These are phyloP conservation scores for Cordyceps militaris DNA, from an alignment of 2,329 filamentous ascomycete species.

Conservation along the genomic window DNA sequence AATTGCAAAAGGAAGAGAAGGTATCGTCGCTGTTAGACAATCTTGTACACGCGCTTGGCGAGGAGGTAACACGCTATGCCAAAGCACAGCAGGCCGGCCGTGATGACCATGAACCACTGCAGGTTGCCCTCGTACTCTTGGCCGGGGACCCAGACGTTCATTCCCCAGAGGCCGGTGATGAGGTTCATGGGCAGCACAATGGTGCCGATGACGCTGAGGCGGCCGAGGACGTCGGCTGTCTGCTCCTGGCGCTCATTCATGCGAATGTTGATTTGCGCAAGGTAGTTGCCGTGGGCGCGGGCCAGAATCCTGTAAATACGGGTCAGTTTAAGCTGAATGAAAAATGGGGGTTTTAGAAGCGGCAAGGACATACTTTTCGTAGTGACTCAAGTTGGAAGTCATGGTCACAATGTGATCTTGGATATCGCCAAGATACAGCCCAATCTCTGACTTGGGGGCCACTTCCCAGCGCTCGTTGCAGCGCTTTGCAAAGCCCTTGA, in stretches of 20 bases:
- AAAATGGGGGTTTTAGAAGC: not conserved
- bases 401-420: slow-evolving; percentile 99
- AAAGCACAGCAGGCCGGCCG: slow-evolving; percentile 69
- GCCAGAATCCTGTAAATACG: slow-evolving; percentile 65
- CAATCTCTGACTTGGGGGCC: slow-evolving; percentile 89
- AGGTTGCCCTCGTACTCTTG: slow-evolving; percentile 73
- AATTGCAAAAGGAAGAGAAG: not conserved
- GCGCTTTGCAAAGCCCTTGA: slow-evolving; percentile 96
- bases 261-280: slow-evolving; percentile 97
- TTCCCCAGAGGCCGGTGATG: slow-evolving; percentile 96
- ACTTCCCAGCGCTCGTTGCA: slow-evolving; percentile 99
- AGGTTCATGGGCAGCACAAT: slow-evolving; percentile 99
- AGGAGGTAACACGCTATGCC: slow-evolving; percentile 73
- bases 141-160: slow-evolving; percentile 96
- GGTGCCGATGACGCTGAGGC: slow-evolving; percentile 89
- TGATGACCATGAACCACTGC: slow-evolving; percentile 68
- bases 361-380: slow-evolving; percentile 70
- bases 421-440: slow-evolving; percentile 95
- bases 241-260: slow-evolving; percentile 98
- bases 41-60: slow-evolving; percentile 76
- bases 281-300: slow-evolving; percentile 89
- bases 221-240: slow-evolving; percentile 89
- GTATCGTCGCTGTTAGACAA: slow-evolving; percentile 44
- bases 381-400: slow-evolving; percentile 92
- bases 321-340: too few relatives aligned